Evolutionary conservation across 2,329 filamentous ascomycete genomes (phyloP).

Genomic region (Claviceps monticola): DNA sequence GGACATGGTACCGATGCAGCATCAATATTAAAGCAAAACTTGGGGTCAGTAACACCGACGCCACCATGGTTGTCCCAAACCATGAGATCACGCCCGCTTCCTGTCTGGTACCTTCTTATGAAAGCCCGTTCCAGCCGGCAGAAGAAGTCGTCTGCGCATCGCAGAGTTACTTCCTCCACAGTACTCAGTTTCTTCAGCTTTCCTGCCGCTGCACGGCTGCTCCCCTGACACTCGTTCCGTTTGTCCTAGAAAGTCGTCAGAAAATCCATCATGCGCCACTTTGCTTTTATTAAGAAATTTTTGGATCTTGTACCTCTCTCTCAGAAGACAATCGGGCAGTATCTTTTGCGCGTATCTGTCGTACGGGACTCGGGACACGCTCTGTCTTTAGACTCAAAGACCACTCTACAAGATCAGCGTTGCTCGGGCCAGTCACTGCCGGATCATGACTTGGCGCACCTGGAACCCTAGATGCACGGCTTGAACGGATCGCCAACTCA

Average conservation of each 20-base stretch:
- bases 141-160: constrained; percentile 1
- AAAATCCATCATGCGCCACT: not conserved
- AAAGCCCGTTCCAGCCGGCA: not conserved
- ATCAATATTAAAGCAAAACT: not conserved
- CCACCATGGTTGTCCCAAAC: not conserved
- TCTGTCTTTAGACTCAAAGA: not conserved
- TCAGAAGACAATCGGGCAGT: not conserved
- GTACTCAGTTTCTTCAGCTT: not conserved
- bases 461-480: not conserved
- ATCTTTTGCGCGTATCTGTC: not conserved
- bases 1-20: not conserved
- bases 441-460: not conserved
- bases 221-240: not conserved
- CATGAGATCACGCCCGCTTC: not conserved
- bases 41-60: not conserved
- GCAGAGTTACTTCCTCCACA: not conserved
- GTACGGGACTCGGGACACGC: not conserved
- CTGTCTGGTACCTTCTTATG: not conserved
- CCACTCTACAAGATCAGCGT: not conserved
- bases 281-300: not conserved
- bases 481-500: not conserved
- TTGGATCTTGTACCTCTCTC: not conserved
- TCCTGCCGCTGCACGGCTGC: not conserved
- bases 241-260: not conserved
- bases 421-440: not conserved